Conservation (phyloP, 768 basidiomycete species). For the Russula sp. region DNA sequence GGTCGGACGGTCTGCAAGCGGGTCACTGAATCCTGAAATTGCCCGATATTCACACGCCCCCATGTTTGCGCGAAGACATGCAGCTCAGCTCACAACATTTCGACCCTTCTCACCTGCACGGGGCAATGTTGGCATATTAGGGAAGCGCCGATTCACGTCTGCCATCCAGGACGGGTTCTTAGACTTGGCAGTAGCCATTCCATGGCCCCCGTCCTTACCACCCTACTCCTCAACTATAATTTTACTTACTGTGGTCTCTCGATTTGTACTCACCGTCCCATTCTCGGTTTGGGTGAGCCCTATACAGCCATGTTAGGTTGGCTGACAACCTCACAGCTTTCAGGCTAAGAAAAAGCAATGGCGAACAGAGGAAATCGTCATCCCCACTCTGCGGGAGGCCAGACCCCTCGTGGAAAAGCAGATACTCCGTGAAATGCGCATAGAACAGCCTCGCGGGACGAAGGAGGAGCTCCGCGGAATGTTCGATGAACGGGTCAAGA, state of each 20-base stretch:
- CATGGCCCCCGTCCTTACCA: constrained; percentile 59
- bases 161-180: constrained; percentile 57
- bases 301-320: background rate
- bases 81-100: background rate
- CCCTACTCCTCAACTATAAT: constrained; percentile 73
- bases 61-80: constrained; percentile 12
- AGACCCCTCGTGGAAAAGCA: constrained; percentile 18
- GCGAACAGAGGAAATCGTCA: constrained; percentile 24
- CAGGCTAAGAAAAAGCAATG: constrained; percentile 27
- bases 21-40: background rate
- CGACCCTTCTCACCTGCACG: background rate
- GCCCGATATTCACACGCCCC: background rate
- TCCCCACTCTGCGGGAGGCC: constrained; percentile 20
- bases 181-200: constrained; percentile 69
- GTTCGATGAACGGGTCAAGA: constrained; percentile 14
- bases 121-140: background rate
- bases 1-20: background rate
- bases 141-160: constrained; percentile 12
- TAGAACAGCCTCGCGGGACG: constrained; percentile 11
- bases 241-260: constrained; percentile 51
- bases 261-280: constrained; percentile 56
- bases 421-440: constrained; percentile 9
- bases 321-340: background rate
- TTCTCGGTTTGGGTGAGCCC: constrained; percentile 67
- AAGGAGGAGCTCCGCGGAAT: constrained; percentile 19